Percentiles rank a stretch among this genome's conserved stretches.
These are phyloP conservation scores for Colletotrichum lini DNA, from an alignment of 2,329 filamentous ascomycete genomes.

Conservation along the genomic window DNA sequence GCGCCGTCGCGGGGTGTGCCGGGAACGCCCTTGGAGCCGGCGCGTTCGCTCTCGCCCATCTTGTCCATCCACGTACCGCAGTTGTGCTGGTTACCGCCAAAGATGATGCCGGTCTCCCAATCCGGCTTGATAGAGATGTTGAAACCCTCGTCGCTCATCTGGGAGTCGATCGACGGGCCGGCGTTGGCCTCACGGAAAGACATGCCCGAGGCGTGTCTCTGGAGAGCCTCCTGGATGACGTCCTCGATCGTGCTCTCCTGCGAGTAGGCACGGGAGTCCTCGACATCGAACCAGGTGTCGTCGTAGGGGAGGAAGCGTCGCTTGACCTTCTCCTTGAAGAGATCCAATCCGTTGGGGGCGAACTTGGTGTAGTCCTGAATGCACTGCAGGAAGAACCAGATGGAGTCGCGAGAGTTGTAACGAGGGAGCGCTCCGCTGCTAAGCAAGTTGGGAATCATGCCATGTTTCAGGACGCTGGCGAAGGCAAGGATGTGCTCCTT, in stretches of 20 bases:
- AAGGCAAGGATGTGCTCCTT: slow-evolving; percentile 96
- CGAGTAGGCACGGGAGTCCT: slow-evolving; percentile 90
- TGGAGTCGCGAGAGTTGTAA: slow-evolving; percentile 95
- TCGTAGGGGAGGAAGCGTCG: slow-evolving; percentile 95
- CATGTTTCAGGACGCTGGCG: slow-evolving; percentile 95
- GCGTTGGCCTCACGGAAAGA: slow-evolving; percentile 96
- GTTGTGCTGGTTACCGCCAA: slow-evolving; percentile 93
- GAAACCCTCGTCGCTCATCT: slow-evolving; percentile 95
- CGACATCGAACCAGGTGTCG: slow-evolving; percentile 90
- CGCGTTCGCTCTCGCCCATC: slow-evolving; percentile 97
- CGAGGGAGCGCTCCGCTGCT: slow-evolving; percentile 87
- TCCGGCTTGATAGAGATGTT: slow-evolving; percentile 92
- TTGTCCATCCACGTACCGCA: slow-evolving; percentile 99
- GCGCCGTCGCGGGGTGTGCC: slow-evolving; percentile 98
- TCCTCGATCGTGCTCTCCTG: slow-evolving; percentile 87
- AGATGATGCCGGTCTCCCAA: slow-evolving; percentile 91
- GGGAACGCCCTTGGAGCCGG: slow-evolving; percentile 92
- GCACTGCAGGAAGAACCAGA: slow-evolving; percentile 98
- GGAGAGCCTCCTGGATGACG: slow-evolving; percentile 92
- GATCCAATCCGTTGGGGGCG: slow-evolving; percentile 79
- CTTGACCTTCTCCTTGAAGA: slow-evolving; percentile 83
- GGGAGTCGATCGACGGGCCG: slow-evolving; percentile 86
- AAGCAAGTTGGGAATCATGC: slow-evolving; percentile 96
- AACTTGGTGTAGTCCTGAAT: slow-evolving; percentile 93
- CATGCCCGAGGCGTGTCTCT: slow-evolving; percentile 91